Conservation (phyloP, 1,139 yeast species). For the Tardiomyces depauwii region DNA sequence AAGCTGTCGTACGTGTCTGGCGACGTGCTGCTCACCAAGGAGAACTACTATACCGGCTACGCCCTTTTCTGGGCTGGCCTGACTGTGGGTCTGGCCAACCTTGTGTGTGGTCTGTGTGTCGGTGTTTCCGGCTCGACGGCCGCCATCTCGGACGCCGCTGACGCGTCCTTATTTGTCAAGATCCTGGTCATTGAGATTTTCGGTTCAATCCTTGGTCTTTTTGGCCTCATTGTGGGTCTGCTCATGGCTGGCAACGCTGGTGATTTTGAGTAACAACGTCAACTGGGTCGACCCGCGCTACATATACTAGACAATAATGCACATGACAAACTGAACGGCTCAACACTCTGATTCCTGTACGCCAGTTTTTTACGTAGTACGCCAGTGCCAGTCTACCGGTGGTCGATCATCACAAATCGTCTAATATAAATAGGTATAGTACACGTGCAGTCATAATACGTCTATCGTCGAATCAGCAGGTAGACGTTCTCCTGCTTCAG, state of each 20-base stretch:
- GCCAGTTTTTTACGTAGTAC: too few relatives aligned
- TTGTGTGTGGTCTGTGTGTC: constrained; percentile 95
- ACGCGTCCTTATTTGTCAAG: constrained; percentile 87
- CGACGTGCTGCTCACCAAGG: constrained; percentile 54
- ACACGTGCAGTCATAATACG: constrained; percentile 1
- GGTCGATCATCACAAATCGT: too few relatives aligned
- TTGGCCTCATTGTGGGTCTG: constrained; percentile 83
- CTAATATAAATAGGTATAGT: too few relatives aligned
- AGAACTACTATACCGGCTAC: constrained; percentile 75
- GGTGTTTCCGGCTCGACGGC: constrained; percentile 98
- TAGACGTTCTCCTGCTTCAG: constrained; percentile 93
- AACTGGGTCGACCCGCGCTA: background rate
- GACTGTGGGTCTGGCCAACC: constrained; percentile 87
- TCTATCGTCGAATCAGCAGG: constrained; percentile 67
- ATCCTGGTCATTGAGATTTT: constrained; percentile 94
- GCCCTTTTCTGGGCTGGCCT: constrained; percentile 97
- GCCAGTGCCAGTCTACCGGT: too few relatives aligned
- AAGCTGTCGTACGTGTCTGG: constrained; percentile 68
- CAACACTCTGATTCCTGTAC: too few relatives aligned
- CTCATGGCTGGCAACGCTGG: constrained; percentile 94
- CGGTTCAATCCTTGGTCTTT: constrained; percentile 90
- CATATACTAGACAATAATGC: too few relatives aligned
- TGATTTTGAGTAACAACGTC: constrained; percentile 40
- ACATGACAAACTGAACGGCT: too few relatives aligned
- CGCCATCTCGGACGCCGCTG: constrained; percentile 97